Evolutionary conservation across 768 basidiomycete genomes (phyloP).

Genomic region (Mycena alexandri): DNA sequence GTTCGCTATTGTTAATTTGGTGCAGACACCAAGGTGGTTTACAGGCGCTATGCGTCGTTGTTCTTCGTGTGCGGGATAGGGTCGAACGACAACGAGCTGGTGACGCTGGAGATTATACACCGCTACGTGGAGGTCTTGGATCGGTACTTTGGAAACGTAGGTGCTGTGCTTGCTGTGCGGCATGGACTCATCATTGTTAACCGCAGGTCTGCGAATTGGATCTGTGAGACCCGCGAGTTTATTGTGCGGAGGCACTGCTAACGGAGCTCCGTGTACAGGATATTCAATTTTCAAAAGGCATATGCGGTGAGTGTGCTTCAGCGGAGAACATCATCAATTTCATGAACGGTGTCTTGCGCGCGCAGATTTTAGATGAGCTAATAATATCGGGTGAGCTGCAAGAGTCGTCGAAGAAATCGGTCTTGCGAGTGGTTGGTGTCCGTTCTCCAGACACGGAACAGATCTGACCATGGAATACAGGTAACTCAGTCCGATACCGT

Average conservation of each 20-base stretch:
- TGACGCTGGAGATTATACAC: slow-evolving; percentile 87
- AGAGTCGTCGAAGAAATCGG: slow-evolving; percentile 85
- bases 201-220: slow-evolving; percentile 81
- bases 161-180: slow-evolving; percentile 42
- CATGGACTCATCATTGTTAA: not conserved
- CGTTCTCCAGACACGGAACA: not conserved
- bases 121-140: slow-evolving; percentile 86
- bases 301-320: slow-evolving; percentile 66
- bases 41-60: slow-evolving; percentile 86
- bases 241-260: slow-evolving; percentile 19
- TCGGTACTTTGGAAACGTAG: slow-evolving; percentile 79
- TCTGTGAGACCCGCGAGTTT: slow-evolving; percentile 63
- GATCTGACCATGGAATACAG: slow-evolving; percentile 51
- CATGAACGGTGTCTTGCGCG: not conserved
- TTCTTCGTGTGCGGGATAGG: slow-evolving; percentile 88
- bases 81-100: slow-evolving; percentile 81
- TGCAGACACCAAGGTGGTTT: slow-evolving; percentile 72
- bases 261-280: slow-evolving; percentile 53
- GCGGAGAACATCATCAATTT: not conserved
- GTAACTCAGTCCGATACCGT: slow-evolving; percentile 88
- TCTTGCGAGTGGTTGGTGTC: slow-evolving; percentile 65
- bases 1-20: not conserved
- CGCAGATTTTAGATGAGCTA: slow-evolving; percentile 80
- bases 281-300: slow-evolving; percentile 93
- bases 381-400: slow-evolving; percentile 89